A percentile compares a stretch with the other conserved stretches of the same genome.
These are phyloP conservation scores for Cryptococcus floricola DNA, from an alignment of 1,284 basidiomycete species.

Conservation along the genomic window DNA sequence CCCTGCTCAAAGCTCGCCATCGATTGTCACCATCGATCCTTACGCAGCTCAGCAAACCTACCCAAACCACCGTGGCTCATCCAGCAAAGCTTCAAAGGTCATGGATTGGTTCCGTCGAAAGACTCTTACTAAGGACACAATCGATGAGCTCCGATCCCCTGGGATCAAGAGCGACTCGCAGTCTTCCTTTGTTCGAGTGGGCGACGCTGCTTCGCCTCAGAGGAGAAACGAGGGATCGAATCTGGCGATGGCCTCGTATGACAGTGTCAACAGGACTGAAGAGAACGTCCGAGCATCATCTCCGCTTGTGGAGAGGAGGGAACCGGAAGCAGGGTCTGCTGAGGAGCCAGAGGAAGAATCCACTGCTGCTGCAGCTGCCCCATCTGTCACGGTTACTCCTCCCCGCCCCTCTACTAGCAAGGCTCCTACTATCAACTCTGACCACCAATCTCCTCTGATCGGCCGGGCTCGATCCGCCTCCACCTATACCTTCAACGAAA, in stretches of 20 bases:
- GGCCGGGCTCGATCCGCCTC: slow-evolving; percentile 4
- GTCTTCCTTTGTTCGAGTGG: slow-evolving; percentile 30
- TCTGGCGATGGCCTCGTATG: slow-evolving; percentile 28
- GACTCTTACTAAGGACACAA: slow-evolving; percentile 50
- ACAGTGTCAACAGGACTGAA: slow-evolving; percentile 20
- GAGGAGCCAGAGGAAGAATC: slow-evolving; percentile 3
- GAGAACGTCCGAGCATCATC: too few species aligned
- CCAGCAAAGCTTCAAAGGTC: slow-evolving; percentile 56
- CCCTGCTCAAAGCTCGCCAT: slow-evolving; percentile 28
- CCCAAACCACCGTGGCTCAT: slow-evolving; percentile 31
- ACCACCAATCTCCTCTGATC: slow-evolving; percentile 9
- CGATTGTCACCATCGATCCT: slow-evolving; percentile 39
- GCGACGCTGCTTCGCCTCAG: slow-evolving; percentile 10
- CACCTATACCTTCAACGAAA: slow-evolving; percentile 46
- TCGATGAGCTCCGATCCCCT: slow-evolving; percentile 24
- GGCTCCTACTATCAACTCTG: slow-evolving; percentile 14
- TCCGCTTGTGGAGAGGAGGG: slow-evolving; percentile 8
- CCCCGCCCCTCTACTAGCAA: not conserved
- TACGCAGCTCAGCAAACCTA: slow-evolving; percentile 19
- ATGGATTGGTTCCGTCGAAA: slow-evolving; percentile 63
- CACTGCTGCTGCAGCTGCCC: not conserved
- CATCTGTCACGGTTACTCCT: slow-evolving; percentile 20
- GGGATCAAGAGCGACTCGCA: slow-evolving; percentile 26
- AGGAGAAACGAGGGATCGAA: slow-evolving; percentile 14
- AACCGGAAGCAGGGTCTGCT: slow-evolving; percentile 11